Percentiles rank a stretch among this genome's conserved stretches.
Evolutionary conservation across 148 eudicot genomes (phyloP).

Genomic region (Camellia japonica): DNA sequence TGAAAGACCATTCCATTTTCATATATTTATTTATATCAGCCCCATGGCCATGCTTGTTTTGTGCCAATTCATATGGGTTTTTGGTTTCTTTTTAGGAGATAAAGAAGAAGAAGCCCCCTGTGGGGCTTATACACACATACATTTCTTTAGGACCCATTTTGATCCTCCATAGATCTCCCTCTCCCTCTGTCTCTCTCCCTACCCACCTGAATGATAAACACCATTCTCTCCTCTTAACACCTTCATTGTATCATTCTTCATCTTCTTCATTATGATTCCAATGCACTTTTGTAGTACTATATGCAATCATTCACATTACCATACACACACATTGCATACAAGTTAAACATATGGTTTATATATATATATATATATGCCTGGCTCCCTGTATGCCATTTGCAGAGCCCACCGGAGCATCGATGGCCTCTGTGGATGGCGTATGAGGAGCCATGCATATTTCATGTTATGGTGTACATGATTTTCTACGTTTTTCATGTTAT

Average conservation of each 20-base stretch:
- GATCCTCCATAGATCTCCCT: conserved; percentile 1
- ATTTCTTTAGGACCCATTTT: conserved; percentile 13
- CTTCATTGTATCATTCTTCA: neutral
- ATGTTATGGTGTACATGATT: neutral
- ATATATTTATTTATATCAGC: neutral
- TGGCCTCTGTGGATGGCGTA: conserved; percentile 64
- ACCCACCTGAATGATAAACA: neutral
- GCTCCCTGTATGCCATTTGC: conserved; percentile 69
- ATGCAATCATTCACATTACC: neutral
- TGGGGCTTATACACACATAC: no score
- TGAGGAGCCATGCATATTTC: conserved; percentile 69
- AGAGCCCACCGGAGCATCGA: conserved; percentile 47
- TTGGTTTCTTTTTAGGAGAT: neutral
- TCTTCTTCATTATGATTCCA: neutral
- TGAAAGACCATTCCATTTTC: neutral
- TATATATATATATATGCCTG: no score
- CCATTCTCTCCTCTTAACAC: neutral
- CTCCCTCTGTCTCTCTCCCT: neutral
- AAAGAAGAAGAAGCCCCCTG: neutral
- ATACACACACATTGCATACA: neutral
- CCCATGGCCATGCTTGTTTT: conserved; percentile 15
- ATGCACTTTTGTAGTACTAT: neutral
- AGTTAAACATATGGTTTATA: neutral
- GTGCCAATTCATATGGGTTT: conserved; percentile 9
- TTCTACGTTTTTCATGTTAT: no score